Conservation (phyloP, 1,284 basidiomycete species). For the Fomitiporia mediterranea region DNA sequence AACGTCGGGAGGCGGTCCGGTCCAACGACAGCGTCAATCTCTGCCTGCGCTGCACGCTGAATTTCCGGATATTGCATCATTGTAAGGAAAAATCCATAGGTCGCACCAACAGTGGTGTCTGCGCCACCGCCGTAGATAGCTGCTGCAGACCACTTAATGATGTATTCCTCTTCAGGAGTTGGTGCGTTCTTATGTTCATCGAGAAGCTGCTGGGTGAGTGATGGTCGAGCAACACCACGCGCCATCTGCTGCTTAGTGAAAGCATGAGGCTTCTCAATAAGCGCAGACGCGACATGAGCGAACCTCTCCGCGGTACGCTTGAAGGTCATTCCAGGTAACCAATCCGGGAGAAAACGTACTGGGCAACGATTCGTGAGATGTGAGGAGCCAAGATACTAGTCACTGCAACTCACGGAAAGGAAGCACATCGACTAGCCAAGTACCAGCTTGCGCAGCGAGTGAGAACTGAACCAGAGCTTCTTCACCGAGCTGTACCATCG, state of each 20-base stretch:
- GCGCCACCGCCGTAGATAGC: conserved; percentile 21
- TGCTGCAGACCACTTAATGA: conserved; percentile 21
- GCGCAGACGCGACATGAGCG: conserved; percentile 5
- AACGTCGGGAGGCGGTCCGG: conserved; percentile 27
- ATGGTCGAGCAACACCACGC: conserved; percentile 9
- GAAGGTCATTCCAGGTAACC: conserved; percentile 20
- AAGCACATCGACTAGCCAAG: conserved; percentile 22
- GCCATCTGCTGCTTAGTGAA: conserved; percentile 18
- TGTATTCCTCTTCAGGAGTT: conserved; percentile 17
- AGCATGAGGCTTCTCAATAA: conserved; percentile 16
- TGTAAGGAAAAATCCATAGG: conserved; percentile 21
- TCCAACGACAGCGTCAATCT: conserved; percentile 28
- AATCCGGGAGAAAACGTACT: conserved; percentile 21
- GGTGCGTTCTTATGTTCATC: conserved; percentile 8
- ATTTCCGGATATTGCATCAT: conserved; percentile 25
- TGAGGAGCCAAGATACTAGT: not conserved
- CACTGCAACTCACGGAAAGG: conserved; percentile 15
- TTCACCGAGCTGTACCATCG: conserved; percentile 15
- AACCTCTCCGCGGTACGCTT: conserved; percentile 13
- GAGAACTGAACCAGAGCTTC: conserved; percentile 20
- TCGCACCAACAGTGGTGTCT: conserved; percentile 20
- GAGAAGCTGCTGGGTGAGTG: conserved; percentile 11
- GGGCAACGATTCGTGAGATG: not conserved
- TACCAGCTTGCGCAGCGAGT: conserved; percentile 18
- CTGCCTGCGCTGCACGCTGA: conserved; percentile 25